Evolutionary conservation across 805 yeast genomes (phyloP), one percentile per base, ranked within the genome.

Genomic region (Monosporozyma aerobia): DNA sequence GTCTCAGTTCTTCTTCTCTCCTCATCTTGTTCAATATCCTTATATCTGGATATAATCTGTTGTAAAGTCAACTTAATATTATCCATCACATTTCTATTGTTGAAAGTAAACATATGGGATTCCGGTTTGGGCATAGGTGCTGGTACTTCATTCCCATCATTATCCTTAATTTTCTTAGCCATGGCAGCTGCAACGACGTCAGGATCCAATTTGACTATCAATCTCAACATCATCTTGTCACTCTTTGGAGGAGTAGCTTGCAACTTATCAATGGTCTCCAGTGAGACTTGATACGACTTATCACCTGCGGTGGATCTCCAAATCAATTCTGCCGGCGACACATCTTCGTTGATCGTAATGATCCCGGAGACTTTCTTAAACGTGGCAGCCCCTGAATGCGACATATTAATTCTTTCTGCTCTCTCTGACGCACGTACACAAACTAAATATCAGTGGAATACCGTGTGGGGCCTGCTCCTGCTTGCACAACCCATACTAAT

Each of bases 31-130:
- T 64, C 55, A 75, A 62, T 74, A 6, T 85, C 77, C 59, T 79
- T 80, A 63, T 77, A 80, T 56, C 92, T 71, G 0, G 89, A 83
- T 13, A 84, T 80, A 37, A 82, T 81, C 50, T 82, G 82, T 59
- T 85, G 89, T 11, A 86, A 68, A 0, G 85, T 74, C 37, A 77
- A 79, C 62, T 85, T 87, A 54, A 83, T 81, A 55, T 77, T 78
- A 56, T 85, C 88, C 88, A 90, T 85, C 7, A 86, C 84, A 19
- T 80, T 79, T 49, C 94, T 72, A 61, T 81, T 84, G 52, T 80
- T 81, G 68, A 89, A 87, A 1, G 85, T 74, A 56, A 90, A 80
- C 43, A 78, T 68, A 27, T 72, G 70, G 1, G 64, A 68, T 5
- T 54, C 56, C n/a, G 64, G 59, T 40, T 61, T 62, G 4, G 39